Base-by-base conservation (phyloP, 108 stramenopile species). In the Stephanodiscus triporus region DNA sequence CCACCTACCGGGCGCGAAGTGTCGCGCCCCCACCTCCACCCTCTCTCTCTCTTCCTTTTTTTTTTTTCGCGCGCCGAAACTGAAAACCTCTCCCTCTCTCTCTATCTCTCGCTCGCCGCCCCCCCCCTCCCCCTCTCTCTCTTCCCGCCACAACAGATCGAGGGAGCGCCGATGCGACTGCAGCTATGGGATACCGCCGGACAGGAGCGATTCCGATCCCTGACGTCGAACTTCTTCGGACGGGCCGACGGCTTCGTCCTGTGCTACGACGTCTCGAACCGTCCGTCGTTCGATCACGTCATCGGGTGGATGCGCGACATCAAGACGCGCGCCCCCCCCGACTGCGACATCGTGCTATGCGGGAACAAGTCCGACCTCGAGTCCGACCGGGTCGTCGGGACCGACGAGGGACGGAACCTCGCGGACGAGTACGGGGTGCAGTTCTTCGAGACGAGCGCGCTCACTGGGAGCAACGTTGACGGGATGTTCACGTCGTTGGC, bases 101-200 rank as follows among this genome's bases (percentile, higher is more conserved):
- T n/a, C n/a, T n/a, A n/a, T n/a, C n/a, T n/a, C n/a, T n/a, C n/a
- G n/a, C n/a, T n/a, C n/a, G n/a, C n/a, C n/a, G n/a, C 17, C 20
- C 17, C 20, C 9, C 49, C 9, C 20, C 26, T 26, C 26, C 53
- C 26, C 26, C n/a, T n/a, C n/a, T n/a, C 53, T 54, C 20, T 9
- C 26, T 22, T 54, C 23, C 26, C 19, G 53, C 9, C 23, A 20
- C n/a, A 61, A 37, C 53, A 93, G 90, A 90, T 95, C 68, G 91
- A 95, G 82, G 89, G 88, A 20, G 91, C 87, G 22, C 90, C 90
- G 30, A 92, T 95, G 91, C 76, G 93, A 19, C 80, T 95, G 16
- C 93, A 96, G 78, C 82, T 96, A 32, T 97, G 97, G 97, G 97
- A 97, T 80, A 97, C 97, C 9, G 97, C 97, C 10, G 97, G 97